phyloP scores from a whole-genome alignment of 2,329 filamentous ascomycete genomes.

The Cladophialophora chaetospira region DNA sequence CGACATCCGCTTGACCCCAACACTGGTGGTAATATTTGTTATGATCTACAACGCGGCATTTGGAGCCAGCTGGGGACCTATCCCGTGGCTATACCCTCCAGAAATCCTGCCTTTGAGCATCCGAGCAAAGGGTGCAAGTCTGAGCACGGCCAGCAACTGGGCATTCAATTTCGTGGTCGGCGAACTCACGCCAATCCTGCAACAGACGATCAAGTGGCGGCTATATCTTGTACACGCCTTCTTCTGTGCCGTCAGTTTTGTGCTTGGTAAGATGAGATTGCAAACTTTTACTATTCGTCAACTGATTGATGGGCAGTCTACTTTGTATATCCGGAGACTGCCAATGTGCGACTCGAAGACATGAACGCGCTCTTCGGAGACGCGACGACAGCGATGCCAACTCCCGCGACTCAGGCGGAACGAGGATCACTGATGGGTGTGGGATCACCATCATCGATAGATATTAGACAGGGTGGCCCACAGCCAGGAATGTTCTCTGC shows the following conservation, averaged over 20 bases:
- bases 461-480: constrained; percentile 45
- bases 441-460: constrained; percentile 77
- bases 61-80: constrained; percentile 95
- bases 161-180: constrained; percentile 98
- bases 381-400: constrained; percentile 78
- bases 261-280: constrained; percentile 75
- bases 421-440: constrained; percentile 77
- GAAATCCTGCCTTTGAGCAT: constrained; percentile 97
- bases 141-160: constrained; percentile 97
- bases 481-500: constrained; percentile 51
- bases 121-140: constrained; percentile 91
- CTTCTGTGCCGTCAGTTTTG: constrained; percentile 92
- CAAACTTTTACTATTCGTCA: background rate
- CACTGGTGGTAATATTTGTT: constrained; percentile 86
- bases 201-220: constrained; percentile 90
- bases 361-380: constrained; percentile 96
- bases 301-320: constrained; percentile 65
- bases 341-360: constrained; percentile 90
- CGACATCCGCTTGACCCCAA: constrained; percentile 75
- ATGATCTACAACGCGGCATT: constrained; percentile 99
- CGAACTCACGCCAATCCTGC: constrained; percentile 88
- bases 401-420: constrained; percentile 75
- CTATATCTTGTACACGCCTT: constrained; percentile 95
- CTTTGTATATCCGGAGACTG: constrained; percentile 96
- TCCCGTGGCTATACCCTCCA: constrained; percentile 98